phyloP scores from a whole-genome alignment of 139 green algal species.

The Trebouxia sp. region DNA sequence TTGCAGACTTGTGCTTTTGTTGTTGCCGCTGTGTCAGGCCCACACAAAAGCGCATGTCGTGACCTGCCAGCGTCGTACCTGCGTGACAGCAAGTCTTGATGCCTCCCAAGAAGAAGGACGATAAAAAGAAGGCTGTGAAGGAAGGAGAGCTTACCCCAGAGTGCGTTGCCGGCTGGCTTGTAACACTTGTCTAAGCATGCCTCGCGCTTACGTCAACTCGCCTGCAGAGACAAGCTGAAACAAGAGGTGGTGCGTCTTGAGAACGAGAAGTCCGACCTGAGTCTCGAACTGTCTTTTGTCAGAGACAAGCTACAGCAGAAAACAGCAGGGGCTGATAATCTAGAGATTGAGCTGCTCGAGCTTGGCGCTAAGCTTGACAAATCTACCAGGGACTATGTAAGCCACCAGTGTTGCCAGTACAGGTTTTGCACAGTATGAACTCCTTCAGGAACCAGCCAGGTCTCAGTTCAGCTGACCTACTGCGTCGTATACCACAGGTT shows the following conservation, averaged over 20 bases:
- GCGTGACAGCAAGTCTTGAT: background rate
- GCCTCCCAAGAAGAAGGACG: slow-evolving; percentile 22
- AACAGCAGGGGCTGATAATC: slow-evolving; percentile 53
- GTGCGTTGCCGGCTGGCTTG: background rate
- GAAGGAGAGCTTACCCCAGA: slow-evolving; percentile 19
- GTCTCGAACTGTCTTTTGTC: slow-evolving; percentile 58
- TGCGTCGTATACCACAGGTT: slow-evolving; percentile 51
- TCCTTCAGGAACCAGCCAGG: background rate
- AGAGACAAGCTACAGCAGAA: slow-evolving; percentile 59
- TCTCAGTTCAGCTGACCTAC: background rate
- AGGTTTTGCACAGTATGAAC: too few species aligned
- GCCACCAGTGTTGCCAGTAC: too few species aligned
- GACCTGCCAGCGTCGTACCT: too few species aligned
- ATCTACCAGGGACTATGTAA: slow-evolving; percentile 66
- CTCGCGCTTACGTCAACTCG: background rate
- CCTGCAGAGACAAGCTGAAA: slow-evolving; percentile 46
- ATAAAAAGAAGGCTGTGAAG: slow-evolving; percentile 21
- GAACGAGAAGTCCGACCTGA: slow-evolving; percentile 38
- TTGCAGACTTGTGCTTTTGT: too few species aligned
- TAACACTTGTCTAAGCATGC: background rate
- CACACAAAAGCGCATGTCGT: too few species aligned
- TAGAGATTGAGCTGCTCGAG: slow-evolving; percentile 51
- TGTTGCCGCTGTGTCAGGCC: too few species aligned
- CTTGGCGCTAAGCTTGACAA: slow-evolving; percentile 49
- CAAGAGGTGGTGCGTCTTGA: slow-evolving; percentile 47